Percentiles rank a stretch among this genome's conserved stretches.
Evolutionary conservation across 108 stramenopile species (phyloP).

Genomic region (Nitzschia putrida): DNA sequence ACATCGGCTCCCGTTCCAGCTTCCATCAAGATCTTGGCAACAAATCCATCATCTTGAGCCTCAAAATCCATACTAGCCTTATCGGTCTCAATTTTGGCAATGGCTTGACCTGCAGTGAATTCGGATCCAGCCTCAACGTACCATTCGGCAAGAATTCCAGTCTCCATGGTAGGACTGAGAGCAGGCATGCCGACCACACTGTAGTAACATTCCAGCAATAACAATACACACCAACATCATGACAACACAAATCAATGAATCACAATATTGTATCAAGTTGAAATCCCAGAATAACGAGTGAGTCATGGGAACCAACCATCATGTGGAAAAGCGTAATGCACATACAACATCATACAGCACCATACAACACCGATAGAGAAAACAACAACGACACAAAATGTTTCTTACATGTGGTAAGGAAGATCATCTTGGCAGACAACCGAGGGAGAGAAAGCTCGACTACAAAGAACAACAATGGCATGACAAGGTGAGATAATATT

Average conservation of each 20-base stretch:
- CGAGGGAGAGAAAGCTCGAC: slow-evolving; percentile 34
- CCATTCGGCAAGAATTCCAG: slow-evolving; percentile 90
- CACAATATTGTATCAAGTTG: no score
- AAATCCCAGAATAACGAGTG: no score
- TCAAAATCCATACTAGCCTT: slow-evolving; percentile 98
- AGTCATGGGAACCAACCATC: no score
- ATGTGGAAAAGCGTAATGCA: not conserved
- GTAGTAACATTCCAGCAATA: not conserved
- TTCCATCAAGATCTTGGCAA: slow-evolving; percentile 89
- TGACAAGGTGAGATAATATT: not conserved
- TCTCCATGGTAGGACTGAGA: slow-evolving; percentile 93
- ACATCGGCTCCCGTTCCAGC: slow-evolving; percentile 79
- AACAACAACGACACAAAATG: slow-evolving; percentile 18
- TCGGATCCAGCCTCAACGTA: slow-evolving; percentile 80
- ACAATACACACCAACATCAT: no score
- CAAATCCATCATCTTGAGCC: slow-evolving; percentile 93
- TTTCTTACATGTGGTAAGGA: slow-evolving; percentile 70
- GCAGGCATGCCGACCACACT: slow-evolving; percentile 92
- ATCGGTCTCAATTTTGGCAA: slow-evolving; percentile 98
- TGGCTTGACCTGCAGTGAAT: slow-evolving; percentile 88
- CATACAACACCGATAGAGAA: no score
- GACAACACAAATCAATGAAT: no score
- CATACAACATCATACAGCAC: no score
- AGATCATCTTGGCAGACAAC: slow-evolving; percentile 31
- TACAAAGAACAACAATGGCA: not conserved